Conservation (phyloP, 2,329 filamentous ascomycete genomes). For the Diaporthe helianthi region DNA sequence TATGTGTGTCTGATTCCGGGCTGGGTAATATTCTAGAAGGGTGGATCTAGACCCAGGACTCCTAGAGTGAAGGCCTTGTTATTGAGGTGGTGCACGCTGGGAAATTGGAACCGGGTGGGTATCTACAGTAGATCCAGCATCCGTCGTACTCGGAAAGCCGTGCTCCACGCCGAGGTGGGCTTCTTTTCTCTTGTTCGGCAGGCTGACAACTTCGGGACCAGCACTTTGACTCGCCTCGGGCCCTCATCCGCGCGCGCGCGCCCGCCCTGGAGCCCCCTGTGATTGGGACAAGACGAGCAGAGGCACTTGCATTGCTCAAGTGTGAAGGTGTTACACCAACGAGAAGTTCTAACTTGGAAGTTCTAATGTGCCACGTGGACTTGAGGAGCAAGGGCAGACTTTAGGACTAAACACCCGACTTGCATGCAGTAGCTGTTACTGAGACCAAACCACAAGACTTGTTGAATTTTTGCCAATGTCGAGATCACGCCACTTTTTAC, state of each 20-base stretch:
- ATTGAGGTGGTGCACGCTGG: not conserved
- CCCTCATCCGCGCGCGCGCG: not conserved
- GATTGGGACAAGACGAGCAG: too few relatives aligned
- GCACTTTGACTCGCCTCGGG: not conserved
- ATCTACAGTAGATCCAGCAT: not conserved
- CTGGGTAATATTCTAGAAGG: conserved; percentile 1
- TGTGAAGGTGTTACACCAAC: not conserved
- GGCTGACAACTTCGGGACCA: too few relatives aligned
- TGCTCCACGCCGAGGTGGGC: not conserved
- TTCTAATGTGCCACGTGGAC: not conserved
- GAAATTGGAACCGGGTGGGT: not conserved
- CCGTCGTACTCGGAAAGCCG: not conserved
- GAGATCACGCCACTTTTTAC: conserved; percentile 5
- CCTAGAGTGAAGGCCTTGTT: not conserved
- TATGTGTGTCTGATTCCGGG: not conserved
- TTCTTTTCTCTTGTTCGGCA: not conserved
- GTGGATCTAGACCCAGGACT: not conserved
- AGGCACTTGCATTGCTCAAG: too few relatives aligned
- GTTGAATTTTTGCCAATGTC: conserved; percentile 10
- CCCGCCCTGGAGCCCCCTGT: not conserved
- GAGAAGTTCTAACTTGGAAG: too few relatives aligned
- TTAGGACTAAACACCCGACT: not conserved
- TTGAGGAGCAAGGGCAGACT: not conserved
- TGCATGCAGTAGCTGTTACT: conserved; percentile 4
- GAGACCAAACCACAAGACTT: not conserved